Evolutionary conservation across 768 basidiomycete species (phyloP).

Genomic region (Rhodotorula diobovata): DNA sequence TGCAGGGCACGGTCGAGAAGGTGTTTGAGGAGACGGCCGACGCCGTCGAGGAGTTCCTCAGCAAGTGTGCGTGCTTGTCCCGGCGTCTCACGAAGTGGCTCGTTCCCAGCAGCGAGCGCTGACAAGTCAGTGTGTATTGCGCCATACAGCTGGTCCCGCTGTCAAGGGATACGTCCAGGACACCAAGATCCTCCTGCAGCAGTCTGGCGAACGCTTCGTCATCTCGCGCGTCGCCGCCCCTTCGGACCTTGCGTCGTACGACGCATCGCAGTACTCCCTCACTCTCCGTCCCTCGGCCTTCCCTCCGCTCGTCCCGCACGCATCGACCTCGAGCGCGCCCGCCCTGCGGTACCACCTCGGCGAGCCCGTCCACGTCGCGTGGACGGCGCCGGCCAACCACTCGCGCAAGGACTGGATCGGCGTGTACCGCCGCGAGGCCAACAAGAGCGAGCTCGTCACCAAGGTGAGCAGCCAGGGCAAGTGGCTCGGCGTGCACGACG

Average conservation of each 20-base stretch:
- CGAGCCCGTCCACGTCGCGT: constrained; percentile 76
- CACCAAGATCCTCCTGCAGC: constrained; percentile 82
- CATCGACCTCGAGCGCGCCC: constrained; percentile 24
- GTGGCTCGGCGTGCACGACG: constrained; percentile 86
- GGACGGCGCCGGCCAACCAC: constrained; percentile 80
- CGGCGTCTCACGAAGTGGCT: background rate
- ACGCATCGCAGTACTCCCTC: constrained; percentile 72
- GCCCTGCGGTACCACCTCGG: constrained; percentile 73
- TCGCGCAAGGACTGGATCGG: constrained; percentile 96
- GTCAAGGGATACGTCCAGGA: constrained; percentile 88
- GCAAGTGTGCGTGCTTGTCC: constrained; percentile 54
- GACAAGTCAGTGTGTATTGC: accelerated
- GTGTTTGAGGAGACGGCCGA: constrained; percentile 92
- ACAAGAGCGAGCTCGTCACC: constrained; percentile 75
- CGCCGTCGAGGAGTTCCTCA: constrained; percentile 86
- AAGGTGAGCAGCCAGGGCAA: constrained; percentile 76
- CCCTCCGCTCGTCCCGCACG: constrained; percentile 13
- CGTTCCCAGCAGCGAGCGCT: background rate
- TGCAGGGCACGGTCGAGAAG: constrained; percentile 90
- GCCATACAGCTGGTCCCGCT: constrained; percentile 64
- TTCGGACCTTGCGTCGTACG: constrained; percentile 71
- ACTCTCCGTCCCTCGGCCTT: constrained; percentile 55
- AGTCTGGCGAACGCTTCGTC: constrained; percentile 81
- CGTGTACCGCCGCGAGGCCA: constrained; percentile 64
- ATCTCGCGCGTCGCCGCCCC: constrained; percentile 81